Conservation (phyloP, 768 basidiomycete species). For the Tylopilus vinaceipallidus region DNA sequence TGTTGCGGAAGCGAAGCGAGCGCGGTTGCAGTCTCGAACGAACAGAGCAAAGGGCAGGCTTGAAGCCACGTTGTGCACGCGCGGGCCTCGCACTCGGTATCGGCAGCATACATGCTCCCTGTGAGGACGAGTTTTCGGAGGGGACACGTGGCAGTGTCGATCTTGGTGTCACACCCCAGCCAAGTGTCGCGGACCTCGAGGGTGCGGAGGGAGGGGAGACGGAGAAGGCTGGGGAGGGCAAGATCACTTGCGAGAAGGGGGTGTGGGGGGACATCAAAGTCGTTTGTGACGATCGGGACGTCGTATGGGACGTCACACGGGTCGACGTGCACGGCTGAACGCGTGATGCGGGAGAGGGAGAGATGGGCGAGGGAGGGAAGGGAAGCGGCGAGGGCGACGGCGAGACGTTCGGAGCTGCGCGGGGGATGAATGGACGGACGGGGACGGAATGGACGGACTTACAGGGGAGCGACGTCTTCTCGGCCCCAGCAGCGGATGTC, state of each 20-base stretch:
- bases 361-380: conserved; percentile 54
- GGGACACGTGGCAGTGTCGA: conserved; percentile 7
- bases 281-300: conserved; percentile 60
- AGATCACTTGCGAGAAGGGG: conserved; percentile 54
- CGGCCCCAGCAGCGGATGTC: conserved; percentile 26
- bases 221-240: conserved; percentile 62
- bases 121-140: conserved; percentile 27
- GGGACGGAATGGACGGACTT: conserved; percentile 11
- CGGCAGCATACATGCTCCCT: conserved; percentile 29
- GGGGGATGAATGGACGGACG: conserved; percentile 3
- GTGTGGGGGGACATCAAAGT: conserved; percentile 58
- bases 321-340: conserved; percentile 64
- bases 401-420: conserved; percentile 52
- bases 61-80: conserved; percentile 28
- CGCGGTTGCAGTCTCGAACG: conserved; percentile 21
- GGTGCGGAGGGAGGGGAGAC: conserved; percentile 56
- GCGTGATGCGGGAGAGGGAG: conserved; percentile 60
- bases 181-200: conserved; percentile 71
- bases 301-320: conserved; percentile 38
- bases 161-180: conserved; percentile 44
- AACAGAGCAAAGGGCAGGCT: conserved; percentile 21
- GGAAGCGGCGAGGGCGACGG: conserved; percentile 64
- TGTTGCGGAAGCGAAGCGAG: conserved; percentile 18
- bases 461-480: conserved; percentile 39
- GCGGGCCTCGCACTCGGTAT: conserved; percentile 15